Base-by-base conservation (phyloP, 495 filamentous ascomycete species). In the Talaromyces liani region DNA sequence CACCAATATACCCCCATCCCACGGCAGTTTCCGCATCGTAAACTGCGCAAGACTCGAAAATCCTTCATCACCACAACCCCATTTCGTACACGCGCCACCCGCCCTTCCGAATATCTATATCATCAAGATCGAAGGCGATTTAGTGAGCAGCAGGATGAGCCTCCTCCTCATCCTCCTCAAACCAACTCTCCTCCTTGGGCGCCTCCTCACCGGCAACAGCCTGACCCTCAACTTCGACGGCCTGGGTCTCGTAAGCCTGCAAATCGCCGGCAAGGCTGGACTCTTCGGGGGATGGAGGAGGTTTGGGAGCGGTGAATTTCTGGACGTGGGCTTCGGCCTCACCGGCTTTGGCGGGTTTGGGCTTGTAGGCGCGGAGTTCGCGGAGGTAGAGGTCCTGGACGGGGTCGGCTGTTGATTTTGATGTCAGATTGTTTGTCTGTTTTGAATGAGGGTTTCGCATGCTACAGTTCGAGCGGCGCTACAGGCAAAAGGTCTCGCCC, bases 381-480 rank as follows among this genome's bases (percentile, higher is more conserved):
- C 85, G 85, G 69, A 99, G 88, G 85, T 98, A 99, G 70, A 99
- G 86, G 67, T 97, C 93, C 80, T 96, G 94, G 67, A 99, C 88
- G 66, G 94, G 83, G 79, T 99, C 94, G 80, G 88, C 95, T 98
- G 74, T 63, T 72, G 25, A n/a, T 41, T 58, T 41, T 14, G 29
- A 9, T 33, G 59, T 51, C 22, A 39, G 25, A 62, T 16, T 6
- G 60, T 45, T 51, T 27, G 39, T 29, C 41, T 2, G 14, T 25
- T 57, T 10, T 10, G 27, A 27, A 51, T n/a, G 22, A 29, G 20
- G n/a, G 47, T 16, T 31, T 60, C 18, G 22, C 25, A 47, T 14
- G 55, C 14, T 27, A 51, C 14, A 41, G 12, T 64, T 5, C 1
- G 2, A n/a, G 24, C 24, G 49, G 7, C 9, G 12, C 25, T 18